These are phyloP conservation scores for Fusarium haematococcum DNA, from an alignment of 2,329 filamentous ascomycete species.

Conservation along the genomic window DNA sequence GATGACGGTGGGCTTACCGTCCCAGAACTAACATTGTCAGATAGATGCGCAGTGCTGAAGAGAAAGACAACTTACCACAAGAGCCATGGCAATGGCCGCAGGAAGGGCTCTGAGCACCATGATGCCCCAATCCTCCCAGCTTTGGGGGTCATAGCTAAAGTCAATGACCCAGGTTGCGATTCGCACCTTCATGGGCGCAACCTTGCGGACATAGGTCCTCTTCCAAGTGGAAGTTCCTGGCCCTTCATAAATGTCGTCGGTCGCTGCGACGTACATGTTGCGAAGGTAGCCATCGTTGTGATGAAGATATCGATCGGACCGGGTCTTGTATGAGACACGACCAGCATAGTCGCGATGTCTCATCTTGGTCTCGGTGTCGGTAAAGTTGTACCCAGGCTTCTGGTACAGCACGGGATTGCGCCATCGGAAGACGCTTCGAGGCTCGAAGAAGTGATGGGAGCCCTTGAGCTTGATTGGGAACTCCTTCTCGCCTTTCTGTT, in stretches of 20 bases:
- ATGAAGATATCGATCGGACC: constrained; percentile 43
- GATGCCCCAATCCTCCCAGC: constrained; percentile 43
- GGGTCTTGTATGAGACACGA: constrained; percentile 33
- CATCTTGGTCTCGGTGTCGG: constrained; percentile 21
- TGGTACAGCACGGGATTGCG: constrained; percentile 41
- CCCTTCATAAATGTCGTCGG: constrained; percentile 42
- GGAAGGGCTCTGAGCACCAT: constrained; percentile 40
- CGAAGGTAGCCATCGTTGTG: constrained; percentile 43
- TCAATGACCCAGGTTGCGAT: constrained; percentile 45
- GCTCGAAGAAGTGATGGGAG: constrained; percentile 37
- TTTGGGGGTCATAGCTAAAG: constrained; percentile 42
- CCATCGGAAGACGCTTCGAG: constrained; percentile 33
- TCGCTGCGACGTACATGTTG: constrained; percentile 43
- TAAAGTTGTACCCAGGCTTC: constrained; percentile 37
- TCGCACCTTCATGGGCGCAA: constrained; percentile 41
- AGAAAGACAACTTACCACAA: constrained; percentile 29
- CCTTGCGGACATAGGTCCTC: constrained; percentile 43
- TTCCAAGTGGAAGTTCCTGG: constrained; percentile 44
- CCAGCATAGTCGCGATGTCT: constrained; percentile 43
- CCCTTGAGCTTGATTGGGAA: constrained; percentile 43
- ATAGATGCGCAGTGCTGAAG: not conserved
- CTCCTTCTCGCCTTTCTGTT: constrained; percentile 38
- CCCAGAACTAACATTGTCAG: constrained; percentile 37
- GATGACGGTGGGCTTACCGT: constrained; percentile 25
- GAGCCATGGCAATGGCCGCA: constrained; percentile 41